Conservation (phyloP, 306 rosid genomes). For the Vicia villosa region DNA sequence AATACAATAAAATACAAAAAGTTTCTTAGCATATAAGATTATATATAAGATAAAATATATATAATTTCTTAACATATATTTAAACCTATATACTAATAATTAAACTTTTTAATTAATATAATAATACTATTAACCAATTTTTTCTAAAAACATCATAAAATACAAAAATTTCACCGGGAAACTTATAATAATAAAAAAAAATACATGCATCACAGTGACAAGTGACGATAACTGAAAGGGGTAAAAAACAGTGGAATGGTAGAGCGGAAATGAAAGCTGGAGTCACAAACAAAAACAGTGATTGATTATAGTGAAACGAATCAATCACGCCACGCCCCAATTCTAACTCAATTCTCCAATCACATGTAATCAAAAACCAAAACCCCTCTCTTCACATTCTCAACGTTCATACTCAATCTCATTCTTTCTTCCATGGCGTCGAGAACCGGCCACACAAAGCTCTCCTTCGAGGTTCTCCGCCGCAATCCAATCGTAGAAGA, state of each 20-base stretch:
- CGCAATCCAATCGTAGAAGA: conserved; percentile 39
- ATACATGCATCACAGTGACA: too few species aligned
- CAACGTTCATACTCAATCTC: neutral
- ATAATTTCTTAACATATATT: too few species aligned
- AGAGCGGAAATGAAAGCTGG: conserved; percentile 42
- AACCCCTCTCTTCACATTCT: neutral
- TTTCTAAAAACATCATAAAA: too few species aligned
- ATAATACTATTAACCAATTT: too few species aligned
- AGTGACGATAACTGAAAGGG: neutral
- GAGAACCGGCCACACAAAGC: conserved; percentile 58
- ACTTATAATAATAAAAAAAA: too few species aligned
- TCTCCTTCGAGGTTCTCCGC: conserved; percentile 77
- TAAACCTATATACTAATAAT: too few species aligned
- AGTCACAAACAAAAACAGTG: conserved; percentile 18
- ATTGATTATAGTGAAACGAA: neutral
- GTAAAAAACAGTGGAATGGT: conserved; percentile 22
- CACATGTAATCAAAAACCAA: neutral
- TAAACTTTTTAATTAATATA: too few species aligned
- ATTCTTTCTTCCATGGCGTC: conserved; percentile 55
- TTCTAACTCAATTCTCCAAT: neutral
- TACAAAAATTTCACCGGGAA: neutral
- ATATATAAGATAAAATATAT: too few species aligned
- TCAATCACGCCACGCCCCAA: conserved; percentile 10
- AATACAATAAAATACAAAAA: too few species aligned
- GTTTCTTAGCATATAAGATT: too few species aligned